These are phyloP conservation scores for Physaria fendleri DNA, from an alignment of 345 rosid species.

Conservation along the genomic window DNA sequence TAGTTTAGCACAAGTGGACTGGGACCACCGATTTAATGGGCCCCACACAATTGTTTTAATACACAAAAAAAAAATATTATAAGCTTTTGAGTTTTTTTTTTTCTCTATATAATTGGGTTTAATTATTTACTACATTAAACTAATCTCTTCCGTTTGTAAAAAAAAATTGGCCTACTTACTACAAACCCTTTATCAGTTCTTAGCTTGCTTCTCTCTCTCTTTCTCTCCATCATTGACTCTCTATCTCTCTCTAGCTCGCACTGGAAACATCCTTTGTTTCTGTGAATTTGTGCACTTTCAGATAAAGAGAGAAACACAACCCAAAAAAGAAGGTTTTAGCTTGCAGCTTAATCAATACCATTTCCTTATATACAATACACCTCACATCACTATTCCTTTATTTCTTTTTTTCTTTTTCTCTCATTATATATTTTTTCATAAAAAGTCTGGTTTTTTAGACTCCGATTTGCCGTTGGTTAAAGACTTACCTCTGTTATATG, in stretches of 20 bases:
- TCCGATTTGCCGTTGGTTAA: slow-evolving; percentile 5
- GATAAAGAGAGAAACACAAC: slow-evolving; percentile 6
- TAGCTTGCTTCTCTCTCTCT: slow-evolving; percentile 18
- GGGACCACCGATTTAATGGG: slow-evolving; percentile 16
- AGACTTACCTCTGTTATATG: slow-evolving; percentile 21
- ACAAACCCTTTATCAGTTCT: slow-evolving; percentile 22
- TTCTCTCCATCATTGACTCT: slow-evolving; percentile 15
- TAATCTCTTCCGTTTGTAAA: no score
- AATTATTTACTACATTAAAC: no score
- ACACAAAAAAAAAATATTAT: background rate
- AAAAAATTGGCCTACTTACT: no score
- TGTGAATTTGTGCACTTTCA: slow-evolving; percentile 31
- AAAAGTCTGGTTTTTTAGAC: slow-evolving; percentile 12
- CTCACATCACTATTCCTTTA: slow-evolving; percentile 16
- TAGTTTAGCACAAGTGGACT: slow-evolving; percentile 11
- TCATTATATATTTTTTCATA: no score
- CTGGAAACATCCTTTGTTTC: slow-evolving; percentile 27
- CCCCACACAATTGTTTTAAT: slow-evolving; percentile 12
- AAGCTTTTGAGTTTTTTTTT: no score
- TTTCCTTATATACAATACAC: slow-evolving; percentile 4
- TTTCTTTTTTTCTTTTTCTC: background rate
- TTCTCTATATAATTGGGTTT: no score
- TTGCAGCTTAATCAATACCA: slow-evolving; percentile 37
- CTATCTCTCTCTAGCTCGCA: slow-evolving; percentile 19
- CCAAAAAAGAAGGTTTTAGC: slow-evolving; percentile 18